Evolutionary conservation across 495 filamentous ascomycete species (phyloP).

Genomic region (Halenospora varia): DNA sequence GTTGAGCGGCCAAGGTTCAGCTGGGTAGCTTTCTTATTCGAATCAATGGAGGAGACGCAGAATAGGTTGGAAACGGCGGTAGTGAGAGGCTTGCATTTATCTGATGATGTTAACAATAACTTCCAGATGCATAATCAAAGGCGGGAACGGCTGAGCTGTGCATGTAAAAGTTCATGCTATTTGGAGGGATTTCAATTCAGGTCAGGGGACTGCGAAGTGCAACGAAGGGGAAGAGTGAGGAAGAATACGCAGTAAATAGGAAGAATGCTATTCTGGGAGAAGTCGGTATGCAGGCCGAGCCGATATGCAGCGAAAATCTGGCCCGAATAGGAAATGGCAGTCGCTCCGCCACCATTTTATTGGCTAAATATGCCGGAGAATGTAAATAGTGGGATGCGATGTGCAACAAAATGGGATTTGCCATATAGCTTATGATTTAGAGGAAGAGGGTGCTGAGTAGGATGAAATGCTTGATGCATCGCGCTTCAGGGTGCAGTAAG

Average conservation of each 20-base stretch:
- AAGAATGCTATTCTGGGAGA: neutral
- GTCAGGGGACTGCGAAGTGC: neutral
- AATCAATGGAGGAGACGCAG: conserved; percentile 88
- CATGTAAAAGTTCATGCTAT: neutral
- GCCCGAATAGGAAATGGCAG: neutral
- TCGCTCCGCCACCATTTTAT: neutral
- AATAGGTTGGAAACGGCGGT: conserved; percentile 83
- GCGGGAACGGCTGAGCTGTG: neutral
- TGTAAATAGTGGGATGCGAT: neutral
- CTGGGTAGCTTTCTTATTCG: conserved; percentile 75
- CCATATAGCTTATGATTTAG: too few relatives aligned
- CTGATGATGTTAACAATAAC: conserved; percentile 30
- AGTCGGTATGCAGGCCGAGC: neutral
- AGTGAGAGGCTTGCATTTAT: conserved; percentile 86
- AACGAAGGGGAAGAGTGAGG: neutral
- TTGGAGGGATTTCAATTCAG: neutral
- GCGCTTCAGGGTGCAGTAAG: too few relatives aligned
- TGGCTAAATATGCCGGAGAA: neutral
- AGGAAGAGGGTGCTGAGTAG: neutral
- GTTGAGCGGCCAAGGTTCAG: conserved; percentile 73
- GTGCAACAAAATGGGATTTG: neutral
- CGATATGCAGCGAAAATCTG: neutral
- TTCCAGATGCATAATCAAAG: too few relatives aligned
- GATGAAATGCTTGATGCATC: too few relatives aligned
- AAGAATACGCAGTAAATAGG: neutral